These are phyloP conservation scores for Beauveria sp. DNA, from an alignment of 2,329 filamentous ascomycete genomes.

Conservation along the genomic window DNA sequence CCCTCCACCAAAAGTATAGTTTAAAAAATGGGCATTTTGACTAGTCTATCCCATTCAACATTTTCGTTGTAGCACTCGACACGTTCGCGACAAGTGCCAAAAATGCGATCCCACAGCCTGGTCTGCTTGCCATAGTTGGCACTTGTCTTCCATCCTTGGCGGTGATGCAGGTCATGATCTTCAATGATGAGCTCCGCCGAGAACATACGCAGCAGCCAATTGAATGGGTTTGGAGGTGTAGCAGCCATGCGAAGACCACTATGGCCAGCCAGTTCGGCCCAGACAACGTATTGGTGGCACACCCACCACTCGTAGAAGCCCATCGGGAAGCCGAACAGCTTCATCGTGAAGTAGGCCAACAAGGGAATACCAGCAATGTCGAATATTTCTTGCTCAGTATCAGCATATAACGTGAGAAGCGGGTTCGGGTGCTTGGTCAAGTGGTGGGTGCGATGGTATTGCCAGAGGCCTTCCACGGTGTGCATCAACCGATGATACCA, in stretches of 20 bases:
- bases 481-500: conserved; percentile 31
- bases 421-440: conserved; percentile 35
- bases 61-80: conserved; percentile 1
- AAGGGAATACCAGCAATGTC: conserved; percentile 34
- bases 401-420: conserved; percentile 33
- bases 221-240: conserved; percentile 26
- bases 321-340: conserved; percentile 29
- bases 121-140: conserved; percentile 10
- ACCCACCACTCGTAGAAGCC: conserved; percentile 41
- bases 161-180: conserved; percentile 35
- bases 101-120: conserved; percentile 4
- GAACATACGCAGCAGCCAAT: conserved; percentile 25
- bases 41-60: background rate
- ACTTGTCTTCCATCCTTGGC: conserved; percentile 24
- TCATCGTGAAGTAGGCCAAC: conserved; percentile 29
- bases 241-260: conserved; percentile 30
- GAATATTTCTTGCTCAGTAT: conserved; percentile 33
- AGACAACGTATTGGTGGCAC: conserved; percentile 36
- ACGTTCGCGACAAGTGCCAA: conserved; percentile 5
- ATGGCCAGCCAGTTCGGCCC: conserved; percentile 31
- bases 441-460: conserved; percentile 35
- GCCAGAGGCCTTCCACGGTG: conserved; percentile 29
- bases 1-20: background rate
- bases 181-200: conserved; percentile 32
- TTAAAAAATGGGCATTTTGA: background rate